These are phyloP conservation scores for Lizonia empirigonia DNA, from an alignment of 2,329 filamentous ascomycete species.

Conservation along the genomic window DNA sequence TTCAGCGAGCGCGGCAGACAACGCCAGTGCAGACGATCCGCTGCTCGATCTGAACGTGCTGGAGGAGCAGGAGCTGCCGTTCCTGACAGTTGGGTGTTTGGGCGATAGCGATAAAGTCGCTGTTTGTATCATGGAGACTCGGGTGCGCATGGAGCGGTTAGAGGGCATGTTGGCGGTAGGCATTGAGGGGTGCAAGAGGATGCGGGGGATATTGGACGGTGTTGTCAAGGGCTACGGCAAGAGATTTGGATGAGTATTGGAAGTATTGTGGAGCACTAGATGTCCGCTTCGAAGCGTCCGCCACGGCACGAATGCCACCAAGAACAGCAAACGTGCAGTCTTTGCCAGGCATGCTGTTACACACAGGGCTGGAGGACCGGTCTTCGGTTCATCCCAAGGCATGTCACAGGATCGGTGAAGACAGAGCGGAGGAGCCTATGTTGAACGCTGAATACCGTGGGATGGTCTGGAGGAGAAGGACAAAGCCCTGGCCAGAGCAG, in stretches of 20 bases:
- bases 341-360: too few species aligned
- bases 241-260: slow-evolving; percentile 32
- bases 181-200: slow-evolving; percentile 87
- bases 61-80: slow-evolving; percentile 88
- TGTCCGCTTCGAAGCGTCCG: too few species aligned
- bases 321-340: too few species aligned
- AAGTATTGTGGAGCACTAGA: background rate
- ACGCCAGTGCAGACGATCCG: slow-evolving; percentile 74
- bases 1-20: slow-evolving; percentile 53
- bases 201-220: slow-evolving; percentile 78
- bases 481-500: too few species aligned
- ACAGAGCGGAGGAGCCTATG: too few species aligned
- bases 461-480: too few species aligned
- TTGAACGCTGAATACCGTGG: too few species aligned
- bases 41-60: slow-evolving; percentile 77
- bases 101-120: slow-evolving; percentile 76
- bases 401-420: too few species aligned
- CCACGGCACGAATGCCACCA: too few species aligned
- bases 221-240: slow-evolving; percentile 62
- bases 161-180: slow-evolving; percentile 94
- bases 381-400: too few species aligned
- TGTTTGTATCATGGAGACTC: slow-evolving; percentile 83
- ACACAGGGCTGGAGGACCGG: too few species aligned
- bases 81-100: slow-evolving; percentile 82
- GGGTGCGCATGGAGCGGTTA: slow-evolving; percentile 78